phyloP scores from a whole-genome alignment of 2,329 filamentous ascomycete species.

The Beauveria medogensis region DNA sequence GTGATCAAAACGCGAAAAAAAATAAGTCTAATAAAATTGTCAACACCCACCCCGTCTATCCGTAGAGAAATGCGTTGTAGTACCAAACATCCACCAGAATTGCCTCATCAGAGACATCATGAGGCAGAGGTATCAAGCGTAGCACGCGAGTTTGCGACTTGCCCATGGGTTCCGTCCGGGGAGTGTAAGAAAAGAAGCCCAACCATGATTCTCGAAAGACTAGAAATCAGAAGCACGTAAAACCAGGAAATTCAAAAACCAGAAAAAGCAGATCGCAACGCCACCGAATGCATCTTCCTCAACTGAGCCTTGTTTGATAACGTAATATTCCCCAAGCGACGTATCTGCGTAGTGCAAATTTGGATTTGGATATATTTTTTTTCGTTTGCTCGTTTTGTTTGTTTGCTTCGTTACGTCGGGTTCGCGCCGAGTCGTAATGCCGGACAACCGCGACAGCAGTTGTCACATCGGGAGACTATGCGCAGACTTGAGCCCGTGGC shows the following conservation, averaged over 20 bases:
- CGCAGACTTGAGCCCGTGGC: constrained; percentile 14
- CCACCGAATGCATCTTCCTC: constrained; percentile 30
- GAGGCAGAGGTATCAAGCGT: constrained; percentile 5
- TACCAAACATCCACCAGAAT: constrained; percentile 11
- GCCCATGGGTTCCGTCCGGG: constrained; percentile 1
- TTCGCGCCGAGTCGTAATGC: neutral
- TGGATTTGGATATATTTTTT: neutral
- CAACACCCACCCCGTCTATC: constrained; percentile 22
- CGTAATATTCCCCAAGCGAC: constrained; percentile 1
- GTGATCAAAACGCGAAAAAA: constrained; percentile 13
- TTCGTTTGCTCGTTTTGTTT: neutral
- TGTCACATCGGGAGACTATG: neutral
- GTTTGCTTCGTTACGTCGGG: neutral
- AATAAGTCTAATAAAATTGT: constrained; percentile 20
- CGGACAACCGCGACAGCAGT: neutral
- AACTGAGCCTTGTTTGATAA: constrained; percentile 17
- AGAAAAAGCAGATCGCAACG: constrained; percentile 23
- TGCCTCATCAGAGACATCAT: neutral
- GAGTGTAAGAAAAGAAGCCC: constrained; percentile 15
- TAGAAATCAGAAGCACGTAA: constrained; percentile 20
- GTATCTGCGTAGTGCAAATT: neutral
- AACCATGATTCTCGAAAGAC: constrained; percentile 11
- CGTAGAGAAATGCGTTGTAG: constrained; percentile 15
- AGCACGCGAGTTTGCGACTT: constrained; percentile 11
- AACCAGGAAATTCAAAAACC: constrained; percentile 16